Percentiles rank a stretch among this genome's conserved stretches.
Evolutionary conservation across 2,329 filamentous ascomycete species (phyloP).

Genomic region (Hypoxylon sp.): DNA sequence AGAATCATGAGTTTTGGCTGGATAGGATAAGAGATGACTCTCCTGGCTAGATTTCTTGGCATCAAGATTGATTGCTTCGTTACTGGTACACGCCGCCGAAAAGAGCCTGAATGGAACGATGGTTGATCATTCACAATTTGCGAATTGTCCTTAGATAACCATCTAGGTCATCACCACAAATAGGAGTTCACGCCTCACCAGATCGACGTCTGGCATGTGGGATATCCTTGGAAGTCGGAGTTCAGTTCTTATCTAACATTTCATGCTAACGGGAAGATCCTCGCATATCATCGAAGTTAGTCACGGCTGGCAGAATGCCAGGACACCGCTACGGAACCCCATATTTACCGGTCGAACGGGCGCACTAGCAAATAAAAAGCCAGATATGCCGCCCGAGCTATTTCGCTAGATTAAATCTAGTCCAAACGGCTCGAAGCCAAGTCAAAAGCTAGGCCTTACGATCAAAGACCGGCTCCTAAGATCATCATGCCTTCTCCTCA

Average conservation of each 20-base stretch:
- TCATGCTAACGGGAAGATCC: constrained; percentile 30
- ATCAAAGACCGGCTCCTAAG: constrained; percentile 18
- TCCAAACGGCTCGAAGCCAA: constrained; percentile 19
- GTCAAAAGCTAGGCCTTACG: constrained; percentile 19
- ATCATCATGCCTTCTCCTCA: constrained; percentile 17
- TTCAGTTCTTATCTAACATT: constrained; percentile 16
- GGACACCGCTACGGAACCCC: constrained; percentile 17
- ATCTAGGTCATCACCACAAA: constrained; percentile 18
- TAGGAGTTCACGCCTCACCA: constrained; percentile 17
- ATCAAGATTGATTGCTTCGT: constrained; percentile 39
- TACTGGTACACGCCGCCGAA: constrained; percentile 26
- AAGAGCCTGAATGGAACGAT: constrained; percentile 23
- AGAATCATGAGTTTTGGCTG: constrained; percentile 29
- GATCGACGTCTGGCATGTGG: constrained; percentile 31
- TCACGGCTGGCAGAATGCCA: constrained; percentile 17
- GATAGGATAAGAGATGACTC: constrained; percentile 26
- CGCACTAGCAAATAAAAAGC: constrained; percentile 28
- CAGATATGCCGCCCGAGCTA: constrained; percentile 20
- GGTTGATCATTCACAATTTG: constrained; percentile 36
- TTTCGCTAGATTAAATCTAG: constrained; percentile 37
- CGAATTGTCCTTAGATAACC: constrained; percentile 33
- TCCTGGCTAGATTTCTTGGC: constrained; percentile 38
- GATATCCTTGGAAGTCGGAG: constrained; percentile 27
- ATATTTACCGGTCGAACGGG: constrained; percentile 36
- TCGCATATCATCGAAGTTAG: constrained; percentile 19